phyloP scores from a whole-genome alignment of 805 yeast species.

The Wickerhamomyces ciferrii region DNA sequence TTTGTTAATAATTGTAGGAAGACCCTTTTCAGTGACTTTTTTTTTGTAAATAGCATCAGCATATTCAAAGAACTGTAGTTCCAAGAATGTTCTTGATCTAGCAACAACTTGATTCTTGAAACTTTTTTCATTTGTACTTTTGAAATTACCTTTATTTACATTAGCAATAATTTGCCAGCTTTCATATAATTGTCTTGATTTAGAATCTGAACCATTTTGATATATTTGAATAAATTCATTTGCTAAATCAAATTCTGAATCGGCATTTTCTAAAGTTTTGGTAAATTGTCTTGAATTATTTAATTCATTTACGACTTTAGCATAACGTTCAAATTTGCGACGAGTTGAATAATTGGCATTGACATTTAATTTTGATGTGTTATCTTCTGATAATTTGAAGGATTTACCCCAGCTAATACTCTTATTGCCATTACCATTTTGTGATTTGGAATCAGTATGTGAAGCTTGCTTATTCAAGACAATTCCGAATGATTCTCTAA shows the following conservation, averaged over 20 bases:
- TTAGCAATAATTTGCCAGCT: constrained; percentile 62
- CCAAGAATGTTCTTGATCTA: constrained; percentile 58
- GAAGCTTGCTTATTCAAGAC: constrained; percentile 27
- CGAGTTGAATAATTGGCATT: constrained; percentile 35
- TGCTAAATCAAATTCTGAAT: constrained; percentile 46
- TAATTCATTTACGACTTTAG: constrained; percentile 62
- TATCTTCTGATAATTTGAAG: constrained; percentile 22
- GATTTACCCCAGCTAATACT: constrained; percentile 25
- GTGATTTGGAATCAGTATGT: constrained; percentile 6
- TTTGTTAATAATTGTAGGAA: constrained; percentile 69
- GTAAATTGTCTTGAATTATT: constrained; percentile 61
- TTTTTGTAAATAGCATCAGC: constrained; percentile 60
- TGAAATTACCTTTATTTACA: constrained; percentile 23
- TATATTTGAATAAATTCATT: constrained; percentile 57
- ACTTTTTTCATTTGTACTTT: constrained; percentile 13
- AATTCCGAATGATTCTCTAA: constrained; percentile 68
- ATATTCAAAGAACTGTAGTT: constrained; percentile 71
- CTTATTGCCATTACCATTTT: constrained; percentile 8
- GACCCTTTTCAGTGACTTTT: constrained; percentile 53
- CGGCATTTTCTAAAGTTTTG: constrained; percentile 7
- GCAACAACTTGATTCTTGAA: constrained; percentile 36
- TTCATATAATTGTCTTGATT: constrained; percentile 68
- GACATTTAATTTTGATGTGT: constrained; percentile 34
- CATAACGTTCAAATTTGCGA: constrained; percentile 67
- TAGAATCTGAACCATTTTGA: constrained; percentile 51